Evolutionary conservation across 495 filamentous ascomycete species (phyloP).

Genomic region (Thozetella sp.): DNA sequence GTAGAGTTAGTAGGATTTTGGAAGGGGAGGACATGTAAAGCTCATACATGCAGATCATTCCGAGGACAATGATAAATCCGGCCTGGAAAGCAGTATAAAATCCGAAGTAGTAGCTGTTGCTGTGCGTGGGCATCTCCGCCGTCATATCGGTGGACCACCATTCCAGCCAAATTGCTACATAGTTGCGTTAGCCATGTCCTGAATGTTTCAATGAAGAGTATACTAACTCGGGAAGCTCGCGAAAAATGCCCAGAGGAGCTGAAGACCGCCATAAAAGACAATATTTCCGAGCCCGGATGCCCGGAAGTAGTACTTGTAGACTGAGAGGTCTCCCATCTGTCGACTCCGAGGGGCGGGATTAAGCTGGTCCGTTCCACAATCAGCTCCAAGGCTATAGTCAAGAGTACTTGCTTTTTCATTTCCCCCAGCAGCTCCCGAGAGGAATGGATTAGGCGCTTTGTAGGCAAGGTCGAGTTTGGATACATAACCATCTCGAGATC

Average conservation of each 20-base stretch:
- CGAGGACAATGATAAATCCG: conserved; percentile 16
- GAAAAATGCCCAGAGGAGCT: background rate
- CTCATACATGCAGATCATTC: conserved; percentile 21
- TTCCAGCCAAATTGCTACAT: conserved; percentile 24
- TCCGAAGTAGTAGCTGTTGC: conserved; percentile 24
- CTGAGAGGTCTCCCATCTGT: background rate
- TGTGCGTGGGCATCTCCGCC: conserved; percentile 14
- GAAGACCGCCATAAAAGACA: background rate
- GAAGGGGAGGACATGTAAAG: too few relatives aligned
- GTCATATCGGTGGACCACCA: conserved; percentile 29
- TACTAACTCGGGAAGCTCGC: background rate
- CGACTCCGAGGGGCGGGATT: background rate
- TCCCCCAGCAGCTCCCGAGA: background rate
- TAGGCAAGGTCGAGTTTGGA: conserved; percentile 13
- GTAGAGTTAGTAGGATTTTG: too few relatives aligned
- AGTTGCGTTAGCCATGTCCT: background rate
- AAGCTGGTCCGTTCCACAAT: background rate
- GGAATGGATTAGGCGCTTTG: conserved; percentile 11
- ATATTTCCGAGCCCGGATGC: background rate
- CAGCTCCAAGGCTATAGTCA: background rate
- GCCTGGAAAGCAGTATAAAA: conserved; percentile 23
- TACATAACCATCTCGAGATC: conserved; percentile 17
- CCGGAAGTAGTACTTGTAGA: conserved; percentile 1
- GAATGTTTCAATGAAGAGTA: background rate
- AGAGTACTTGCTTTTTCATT: background rate